Conservation (phyloP, 495 filamentous ascomycete species). For the Mycothermus thermophilus region DNA sequence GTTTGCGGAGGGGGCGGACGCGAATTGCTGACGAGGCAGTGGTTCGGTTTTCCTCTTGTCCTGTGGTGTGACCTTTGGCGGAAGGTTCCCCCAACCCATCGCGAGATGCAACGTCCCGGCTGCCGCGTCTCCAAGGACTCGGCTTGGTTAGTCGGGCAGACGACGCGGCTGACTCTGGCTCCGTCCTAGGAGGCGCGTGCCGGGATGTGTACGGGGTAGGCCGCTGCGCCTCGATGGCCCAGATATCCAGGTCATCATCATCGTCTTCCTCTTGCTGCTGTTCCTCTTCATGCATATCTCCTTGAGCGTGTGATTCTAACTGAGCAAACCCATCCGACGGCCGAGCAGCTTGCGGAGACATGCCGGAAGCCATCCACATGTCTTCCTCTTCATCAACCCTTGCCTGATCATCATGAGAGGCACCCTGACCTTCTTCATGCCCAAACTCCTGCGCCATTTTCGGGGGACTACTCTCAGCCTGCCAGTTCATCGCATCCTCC, state of each 20-base stretch:
- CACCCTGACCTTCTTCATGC: too few species aligned
- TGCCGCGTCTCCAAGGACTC: conserved; percentile 31
- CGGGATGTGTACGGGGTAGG: conserved; percentile 16
- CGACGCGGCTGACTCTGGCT: too few species aligned
- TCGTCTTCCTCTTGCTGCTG: conserved; percentile 8
- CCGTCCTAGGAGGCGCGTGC: too few species aligned
- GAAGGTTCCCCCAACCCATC: conserved; percentile 15
- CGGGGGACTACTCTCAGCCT: too few species aligned
- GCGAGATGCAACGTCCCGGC: conserved; percentile 17
- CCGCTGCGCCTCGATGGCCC: conserved; percentile 32
- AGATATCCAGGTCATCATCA: conserved; percentile 31
- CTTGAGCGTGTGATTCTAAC: background rate
- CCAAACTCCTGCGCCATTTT: too few species aligned
- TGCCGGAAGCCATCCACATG: too few species aligned
- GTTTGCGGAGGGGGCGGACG: too few species aligned
- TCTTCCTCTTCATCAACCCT: too few species aligned
- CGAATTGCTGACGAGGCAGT: too few species aligned
- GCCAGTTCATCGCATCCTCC: conserved; percentile 24
- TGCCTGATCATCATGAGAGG: too few species aligned
- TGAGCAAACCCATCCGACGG: background rate
- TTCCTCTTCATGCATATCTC: conserved; percentile 5
- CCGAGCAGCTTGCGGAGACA: background rate
- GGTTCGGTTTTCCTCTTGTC: conserved; percentile 15
- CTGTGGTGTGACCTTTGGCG: background rate
- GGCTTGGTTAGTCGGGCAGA: conserved; percentile 28